phyloP scores from a whole-genome alignment of 2,329 filamentous ascomycete genomes.

The Cladosporium sp. region DNA sequence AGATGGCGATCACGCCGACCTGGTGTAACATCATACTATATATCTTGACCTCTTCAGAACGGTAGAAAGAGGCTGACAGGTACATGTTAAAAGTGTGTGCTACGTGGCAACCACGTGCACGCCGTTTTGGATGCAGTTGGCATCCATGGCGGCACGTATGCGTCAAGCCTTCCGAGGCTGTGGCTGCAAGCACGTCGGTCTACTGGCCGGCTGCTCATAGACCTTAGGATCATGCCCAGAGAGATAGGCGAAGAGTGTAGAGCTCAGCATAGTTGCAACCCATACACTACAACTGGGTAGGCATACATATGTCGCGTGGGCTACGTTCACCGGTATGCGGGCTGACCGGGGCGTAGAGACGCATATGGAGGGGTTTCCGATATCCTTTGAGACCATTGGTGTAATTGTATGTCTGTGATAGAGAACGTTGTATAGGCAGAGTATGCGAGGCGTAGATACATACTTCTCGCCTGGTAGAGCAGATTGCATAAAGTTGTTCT shows the following conservation, averaged over 20 bases:
- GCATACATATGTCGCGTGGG: neutral
- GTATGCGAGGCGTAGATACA: neutral
- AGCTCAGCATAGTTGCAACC: neutral
- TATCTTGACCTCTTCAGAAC: neutral
- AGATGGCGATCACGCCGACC: neutral
- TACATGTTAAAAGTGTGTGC: neutral
- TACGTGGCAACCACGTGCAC: neutral
- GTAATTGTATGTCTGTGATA: neutral
- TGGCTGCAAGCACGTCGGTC: neutral
- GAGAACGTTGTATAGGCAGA: neutral
- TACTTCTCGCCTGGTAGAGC: no score
- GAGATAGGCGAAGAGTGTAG: neutral
- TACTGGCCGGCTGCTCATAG: neutral
- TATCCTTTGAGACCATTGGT: neutral
- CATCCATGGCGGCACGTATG: neutral
- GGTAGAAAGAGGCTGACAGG: neutral
- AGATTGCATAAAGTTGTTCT: neutral
- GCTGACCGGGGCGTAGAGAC: neutral
- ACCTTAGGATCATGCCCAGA: neutral
- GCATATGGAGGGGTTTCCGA: no score
- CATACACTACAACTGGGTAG: neutral
- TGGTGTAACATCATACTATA: neutral
- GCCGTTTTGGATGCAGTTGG: neutral
- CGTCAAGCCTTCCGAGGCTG: neutral
- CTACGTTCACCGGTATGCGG: neutral